Base-by-base conservation (phyloP, 192 early-diverging fungal genomes). In the Thamnidium elegans region DNA sequence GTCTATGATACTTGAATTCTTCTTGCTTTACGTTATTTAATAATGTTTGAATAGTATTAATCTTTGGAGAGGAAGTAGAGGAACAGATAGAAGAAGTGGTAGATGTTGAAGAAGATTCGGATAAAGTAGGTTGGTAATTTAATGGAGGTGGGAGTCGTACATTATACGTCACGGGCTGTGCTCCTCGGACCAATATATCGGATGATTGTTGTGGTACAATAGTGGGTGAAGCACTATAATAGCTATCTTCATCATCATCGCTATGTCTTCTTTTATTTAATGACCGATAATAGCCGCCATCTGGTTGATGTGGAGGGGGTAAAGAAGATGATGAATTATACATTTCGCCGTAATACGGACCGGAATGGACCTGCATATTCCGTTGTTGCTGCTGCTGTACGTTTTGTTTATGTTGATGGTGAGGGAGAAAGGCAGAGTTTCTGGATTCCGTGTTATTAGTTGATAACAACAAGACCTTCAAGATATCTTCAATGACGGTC, bases 351-450 rank as follows among this genome's bases (percentile, higher is more conserved):
- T 45, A 59, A 59, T 59, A 45, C 39, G 51, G 51, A 53, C 63
- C 63, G 63, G 63, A 64, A 64, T 64, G 63, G 23, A 30, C 50
- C 3, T 54, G 50, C 50, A 42, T 64, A 59, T 59, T 59, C 58
- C 58, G 34, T 54, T 43, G 50, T 39, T 39, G 36, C 4, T 39
- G 4, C 8, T 13, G 23, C 11, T 31, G 54, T 15, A 55, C 8
- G 7, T 31, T 13, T 15, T 55, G 23, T 31, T 31, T 9, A 31
- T 31, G 54, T 32, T 55, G 26, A 15, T 15, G 15, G 9, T 55
- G 26, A 31, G 26, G 26, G 42, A 14, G 36, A 26, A 26, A 51
- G 23, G 48, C 63, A 36, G 63, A 58, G 56, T 58, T 39, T 58
- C 56, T 19, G 42, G 56, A 32, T 31, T 44, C 14, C 15, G 17